Evolutionary conservation across 139 green algal genomes (phyloP).

Genomic region (Eudorina sp.): DNA sequence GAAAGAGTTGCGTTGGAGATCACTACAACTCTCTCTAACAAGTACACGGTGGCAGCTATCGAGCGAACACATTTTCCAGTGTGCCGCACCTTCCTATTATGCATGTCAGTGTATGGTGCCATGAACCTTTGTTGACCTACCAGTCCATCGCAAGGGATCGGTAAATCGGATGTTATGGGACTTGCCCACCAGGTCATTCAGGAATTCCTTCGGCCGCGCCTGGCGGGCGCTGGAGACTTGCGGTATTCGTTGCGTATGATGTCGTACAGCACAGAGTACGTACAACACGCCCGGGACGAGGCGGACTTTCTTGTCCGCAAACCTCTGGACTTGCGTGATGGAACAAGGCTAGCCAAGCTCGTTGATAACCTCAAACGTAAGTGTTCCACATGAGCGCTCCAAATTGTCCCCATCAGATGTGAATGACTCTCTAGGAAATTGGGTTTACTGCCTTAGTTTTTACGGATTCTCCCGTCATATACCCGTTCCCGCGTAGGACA

Average conservation of each 20-base stretch:
- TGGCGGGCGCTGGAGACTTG: slow-evolving; percentile 84
- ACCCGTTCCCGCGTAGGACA: neutral
- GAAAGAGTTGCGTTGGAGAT: too few relatives aligned
- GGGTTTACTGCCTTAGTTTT: too few relatives aligned
- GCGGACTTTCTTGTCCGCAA: slow-evolving; percentile 76
- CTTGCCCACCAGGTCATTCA: slow-evolving; percentile 77
- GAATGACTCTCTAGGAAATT: too few relatives aligned
- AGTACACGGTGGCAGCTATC: neutral
- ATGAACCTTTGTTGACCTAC: too few relatives aligned
- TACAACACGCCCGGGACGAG: slow-evolving; percentile 70
- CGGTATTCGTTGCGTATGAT: slow-evolving; percentile 76
- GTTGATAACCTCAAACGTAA: slow-evolving; percentile 22
- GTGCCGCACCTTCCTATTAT: neutral
- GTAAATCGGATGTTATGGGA: too few relatives aligned
- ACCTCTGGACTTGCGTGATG: slow-evolving; percentile 56
- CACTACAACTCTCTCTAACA: too few relatives aligned
- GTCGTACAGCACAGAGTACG: slow-evolving; percentile 75
- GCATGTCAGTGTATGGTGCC: too few relatives aligned
- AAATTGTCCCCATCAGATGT: too few relatives aligned
- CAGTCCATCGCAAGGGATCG: too few relatives aligned
- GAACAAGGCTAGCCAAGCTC: slow-evolving; percentile 35
- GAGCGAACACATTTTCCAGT: neutral
- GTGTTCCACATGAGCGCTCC: too few relatives aligned
- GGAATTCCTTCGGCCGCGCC: slow-evolving; percentile 70
- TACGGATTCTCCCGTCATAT: too few relatives aligned